Base-by-base conservation (phyloP, 768 basidiomycete genomes). In the Leucosporidium yakuticum region DNA sequence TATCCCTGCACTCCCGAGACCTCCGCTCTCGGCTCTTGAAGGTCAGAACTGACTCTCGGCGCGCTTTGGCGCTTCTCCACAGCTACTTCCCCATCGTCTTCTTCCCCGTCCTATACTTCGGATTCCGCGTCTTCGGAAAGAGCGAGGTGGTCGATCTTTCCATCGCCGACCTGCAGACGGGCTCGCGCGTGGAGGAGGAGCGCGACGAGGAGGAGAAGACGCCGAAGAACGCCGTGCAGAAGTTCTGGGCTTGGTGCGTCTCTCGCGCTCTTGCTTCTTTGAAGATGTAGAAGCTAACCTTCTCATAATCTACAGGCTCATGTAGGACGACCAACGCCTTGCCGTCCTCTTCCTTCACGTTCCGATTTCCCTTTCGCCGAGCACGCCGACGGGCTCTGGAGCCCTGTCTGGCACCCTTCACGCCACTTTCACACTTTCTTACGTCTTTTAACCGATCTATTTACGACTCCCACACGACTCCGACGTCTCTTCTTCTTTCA, bases 141-240 rank as follows among this genome's bases (percentile, higher is more conserved):
- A 50, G 57, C 17, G 53, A 15, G 20, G 44, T 53, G 39, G 27
- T 49, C 27, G 17, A n/a, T 11, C 36, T 94, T 73, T 86, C 94
- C 77, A 88, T 92, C 66, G 80, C 96, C 55, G 96, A 97, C 80
- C 83, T 90, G 54, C 89, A 95, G 19, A 91, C 93, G 5, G 80
- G 86, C 73, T 84, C 85, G 55, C 85, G 93, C 21, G 92, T 95
- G 78, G 87, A 87, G 20, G 86, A 83, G 11, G 88, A 90, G 69
- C 91, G 91, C 48, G 89, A 89, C 61, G 80, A 80, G n/a, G 87
- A 88, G 51, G 20, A 21, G 51, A n/a, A 55, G 62, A 6, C 50
- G 4, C 6, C 34, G 54, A 54, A 51, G 23, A 23, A 23, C 50
- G 25, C 25, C 25, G 50, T 51, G 50, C 50, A 27, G 23, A 27